Conservation (phyloP, 2,329 filamentous ascomycete species). For the Epichloe sp. region DNA sequence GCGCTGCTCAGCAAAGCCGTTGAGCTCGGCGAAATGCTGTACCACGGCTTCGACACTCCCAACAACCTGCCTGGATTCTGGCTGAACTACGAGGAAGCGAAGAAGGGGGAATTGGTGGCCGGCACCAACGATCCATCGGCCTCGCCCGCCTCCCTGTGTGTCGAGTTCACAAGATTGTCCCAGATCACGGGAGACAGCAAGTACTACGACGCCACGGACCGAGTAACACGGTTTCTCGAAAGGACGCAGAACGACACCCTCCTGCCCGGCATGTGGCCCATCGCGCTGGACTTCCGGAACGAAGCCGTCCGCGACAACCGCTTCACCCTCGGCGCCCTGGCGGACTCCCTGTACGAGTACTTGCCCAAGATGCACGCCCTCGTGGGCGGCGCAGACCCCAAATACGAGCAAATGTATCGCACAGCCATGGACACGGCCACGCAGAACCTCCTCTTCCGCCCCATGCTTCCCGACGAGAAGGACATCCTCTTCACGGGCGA, state of each 20-base stretch:
- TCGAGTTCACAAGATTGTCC: constrained; percentile 64
- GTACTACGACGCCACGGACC: constrained; percentile 65
- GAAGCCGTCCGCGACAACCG: constrained; percentile 35
- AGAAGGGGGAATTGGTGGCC: constrained; percentile 31
- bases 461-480: constrained; percentile 46
- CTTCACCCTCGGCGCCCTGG: constrained; percentile 40
- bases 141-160: constrained; percentile 51
- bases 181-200: constrained; percentile 60
- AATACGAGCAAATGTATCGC: constrained; percentile 56
- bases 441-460: constrained; percentile 54
- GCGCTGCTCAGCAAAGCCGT: constrained; percentile 35
- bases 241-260: constrained; percentile 52
- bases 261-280: constrained; percentile 70
- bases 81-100: constrained; percentile 30
- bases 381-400: constrained; percentile 44
- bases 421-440: constrained; percentile 47
- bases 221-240: constrained; percentile 59
- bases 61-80: constrained; percentile 36
- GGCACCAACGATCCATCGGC: constrained; percentile 37
- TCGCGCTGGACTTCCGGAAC: constrained; percentile 42
- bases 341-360: constrained; percentile 49
- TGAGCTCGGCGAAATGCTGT: constrained; percentile 42
- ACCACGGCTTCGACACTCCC: constrained; percentile 40
- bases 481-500: constrained; percentile 41
- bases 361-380: constrained; percentile 51